Conservation (phyloP, 352 stramenopile species). For the Nothophytophthora sp. region DNA sequence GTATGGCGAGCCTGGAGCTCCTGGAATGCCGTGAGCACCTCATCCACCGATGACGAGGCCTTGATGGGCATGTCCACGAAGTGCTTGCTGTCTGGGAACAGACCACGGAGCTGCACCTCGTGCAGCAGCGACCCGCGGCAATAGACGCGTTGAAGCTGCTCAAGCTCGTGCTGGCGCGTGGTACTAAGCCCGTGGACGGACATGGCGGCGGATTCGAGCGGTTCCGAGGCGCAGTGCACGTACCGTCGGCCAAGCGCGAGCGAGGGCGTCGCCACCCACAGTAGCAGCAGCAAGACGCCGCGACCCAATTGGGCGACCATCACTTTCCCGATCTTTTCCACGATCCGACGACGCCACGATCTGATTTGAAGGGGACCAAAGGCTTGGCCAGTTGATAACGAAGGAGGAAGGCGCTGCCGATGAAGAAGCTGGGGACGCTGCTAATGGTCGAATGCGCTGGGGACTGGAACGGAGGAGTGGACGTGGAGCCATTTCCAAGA, state of each 20-base stretch:
- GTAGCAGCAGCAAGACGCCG: slow-evolving; percentile 10
- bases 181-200: slow-evolving; percentile 5
- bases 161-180: slow-evolving; percentile 11
- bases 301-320: slow-evolving; percentile 13
- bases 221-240: slow-evolving; percentile 2
- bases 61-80: slow-evolving; percentile 92
- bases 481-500: no score
- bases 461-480: no score
- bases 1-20: slow-evolving; percentile 9
- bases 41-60: slow-evolving; percentile 28
- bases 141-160: slow-evolving; percentile 44
- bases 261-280: slow-evolving; percentile 6
- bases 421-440: not conserved
- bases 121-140: slow-evolving; percentile 56
- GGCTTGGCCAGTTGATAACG: not conserved
- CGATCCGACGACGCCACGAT: slow-evolving; percentile 15
- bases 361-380: not conserved
- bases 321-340: not conserved
- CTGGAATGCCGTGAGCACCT: slow-evolving; percentile 33
- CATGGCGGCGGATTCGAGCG: slow-evolving; percentile 1
- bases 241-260: slow-evolving; percentile 15
- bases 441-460: no score
- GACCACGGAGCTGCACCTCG: slow-evolving; percentile 52
- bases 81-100: slow-evolving; percentile 88
- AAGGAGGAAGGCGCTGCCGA: not conserved